Percentiles rank a stretch among this genome's conserved stretches.
Evolutionary conservation across 1,139 yeast genomes (phyloP).

Genomic region (Hyphopichia pseudoburtonii): DNA sequence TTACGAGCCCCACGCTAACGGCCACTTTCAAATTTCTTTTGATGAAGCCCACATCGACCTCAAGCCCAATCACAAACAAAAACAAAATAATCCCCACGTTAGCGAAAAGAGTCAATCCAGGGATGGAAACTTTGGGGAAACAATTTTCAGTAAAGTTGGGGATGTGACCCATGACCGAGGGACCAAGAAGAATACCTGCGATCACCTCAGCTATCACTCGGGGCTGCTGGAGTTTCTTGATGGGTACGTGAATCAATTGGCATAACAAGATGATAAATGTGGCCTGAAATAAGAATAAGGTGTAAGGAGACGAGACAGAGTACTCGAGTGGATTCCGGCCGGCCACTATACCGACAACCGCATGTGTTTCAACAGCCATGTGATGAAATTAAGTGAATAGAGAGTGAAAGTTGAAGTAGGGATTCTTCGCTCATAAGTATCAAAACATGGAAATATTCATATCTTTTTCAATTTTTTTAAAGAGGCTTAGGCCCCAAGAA

Average conservation of each 20-base stretch:
- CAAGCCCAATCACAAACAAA: slow-evolving; percentile 74
- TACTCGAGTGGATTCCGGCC: slow-evolving; percentile 69
- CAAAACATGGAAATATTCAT: too few relatives aligned
- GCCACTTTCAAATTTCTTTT: slow-evolving; percentile 61
- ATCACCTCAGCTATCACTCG: slow-evolving; percentile 77
- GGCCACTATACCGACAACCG: slow-evolving; percentile 66
- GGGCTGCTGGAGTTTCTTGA: slow-evolving; percentile 65
- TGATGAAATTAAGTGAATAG: too few relatives aligned
- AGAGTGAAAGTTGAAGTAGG: too few relatives aligned
- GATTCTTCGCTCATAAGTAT: too few relatives aligned
- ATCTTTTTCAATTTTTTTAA: too few relatives aligned
- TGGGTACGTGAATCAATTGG: slow-evolving; percentile 56
- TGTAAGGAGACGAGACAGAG: slow-evolving; percentile 54
- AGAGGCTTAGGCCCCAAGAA: too few relatives aligned
- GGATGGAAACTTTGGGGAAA: slow-evolving; percentile 61
- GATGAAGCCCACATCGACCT: slow-evolving; percentile 67
- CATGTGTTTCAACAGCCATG: slow-evolving; percentile 27
- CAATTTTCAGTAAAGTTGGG: slow-evolving; percentile 64
- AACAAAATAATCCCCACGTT: slow-evolving; percentile 72
- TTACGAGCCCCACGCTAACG: slow-evolving; percentile 61
- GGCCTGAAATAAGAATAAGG: slow-evolving; percentile 62
- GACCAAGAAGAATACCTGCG: slow-evolving; percentile 71
- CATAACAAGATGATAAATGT: slow-evolving; percentile 54
- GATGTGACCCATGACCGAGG: slow-evolving; percentile 66
- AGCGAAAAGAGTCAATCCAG: slow-evolving; percentile 65